phyloP scores from a whole-genome alignment of 768 basidiomycete species.

The Amanita rubescens region DNA sequence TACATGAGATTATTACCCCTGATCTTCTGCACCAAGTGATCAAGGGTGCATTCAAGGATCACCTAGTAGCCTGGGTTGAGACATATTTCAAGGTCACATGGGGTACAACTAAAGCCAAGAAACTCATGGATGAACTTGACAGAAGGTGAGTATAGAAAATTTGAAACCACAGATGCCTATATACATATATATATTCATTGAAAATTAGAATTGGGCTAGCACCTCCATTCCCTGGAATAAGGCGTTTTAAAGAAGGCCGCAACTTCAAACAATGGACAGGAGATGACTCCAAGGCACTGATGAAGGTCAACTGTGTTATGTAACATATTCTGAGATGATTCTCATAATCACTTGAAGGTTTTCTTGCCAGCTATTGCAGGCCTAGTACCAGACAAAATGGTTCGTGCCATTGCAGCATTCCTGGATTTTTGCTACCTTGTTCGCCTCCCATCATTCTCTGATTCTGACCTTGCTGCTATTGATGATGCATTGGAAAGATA shows the following conservation, averaged over 20 bases:
- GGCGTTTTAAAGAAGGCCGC: slow-evolving; percentile 8
- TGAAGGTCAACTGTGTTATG: slow-evolving; percentile 15
- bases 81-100: too few relatives aligned
- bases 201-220: too few relatives aligned
- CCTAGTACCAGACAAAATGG: slow-evolving; percentile 9
- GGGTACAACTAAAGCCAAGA: too few relatives aligned
- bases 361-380: slow-evolving; percentile 9
- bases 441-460: slow-evolving; percentile 19
- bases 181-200: too few relatives aligned
- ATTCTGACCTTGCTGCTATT: slow-evolving; percentile 17
- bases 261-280: slow-evolving; percentile 15
- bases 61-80: too few relatives aligned
- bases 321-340: neutral
- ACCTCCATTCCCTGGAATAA: slow-evolving; percentile 9
- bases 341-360: slow-evolving; percentile 9
- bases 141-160: too few relatives aligned
- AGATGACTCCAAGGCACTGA: slow-evolving; percentile 13
- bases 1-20: too few relatives aligned
- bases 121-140: too few relatives aligned
- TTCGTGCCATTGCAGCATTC: slow-evolving; percentile 15
- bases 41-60: too few relatives aligned
- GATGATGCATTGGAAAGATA: slow-evolving; percentile 17
- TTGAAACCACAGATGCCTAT: too few relatives aligned
- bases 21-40: too few relatives aligned
- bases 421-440: slow-evolving; percentile 29